phyloP scores from a whole-genome alignment of 805 yeast species.

The Kurtzmaniella cleridarum region DNA sequence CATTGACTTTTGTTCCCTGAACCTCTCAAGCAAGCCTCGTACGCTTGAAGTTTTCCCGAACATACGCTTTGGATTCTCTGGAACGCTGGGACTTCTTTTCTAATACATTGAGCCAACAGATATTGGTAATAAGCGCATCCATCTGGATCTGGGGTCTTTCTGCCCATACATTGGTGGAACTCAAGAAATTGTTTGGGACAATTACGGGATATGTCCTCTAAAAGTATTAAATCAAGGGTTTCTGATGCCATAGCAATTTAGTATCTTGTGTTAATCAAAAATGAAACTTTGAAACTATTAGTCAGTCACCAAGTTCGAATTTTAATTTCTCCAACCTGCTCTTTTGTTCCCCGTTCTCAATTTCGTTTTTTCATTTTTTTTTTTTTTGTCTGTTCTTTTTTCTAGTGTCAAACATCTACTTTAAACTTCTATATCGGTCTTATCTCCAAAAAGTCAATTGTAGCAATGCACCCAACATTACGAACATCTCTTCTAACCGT shows the following conservation, averaged over 20 bases:
- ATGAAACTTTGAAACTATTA: background rate
- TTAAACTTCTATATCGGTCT: too few species aligned
- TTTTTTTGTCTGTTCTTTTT: too few species aligned
- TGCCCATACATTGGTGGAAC: slow-evolving; percentile 68
- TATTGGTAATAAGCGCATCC: slow-evolving; percentile 54
- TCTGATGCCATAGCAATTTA: slow-evolving; percentile 6
- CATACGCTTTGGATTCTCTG: slow-evolving; percentile 63
- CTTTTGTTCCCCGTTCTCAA: too few species aligned
- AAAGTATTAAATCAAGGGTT: slow-evolving; percentile 62
- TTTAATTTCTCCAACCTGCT: too few species aligned
- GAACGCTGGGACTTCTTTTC: slow-evolving; percentile 61
- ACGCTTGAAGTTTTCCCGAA: slow-evolving; percentile 49
- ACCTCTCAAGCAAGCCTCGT: slow-evolving; percentile 58
- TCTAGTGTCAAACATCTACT: too few species aligned
- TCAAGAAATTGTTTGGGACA: slow-evolving; percentile 71
- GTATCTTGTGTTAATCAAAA: background rate
- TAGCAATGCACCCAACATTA: slow-evolving; percentile 3
- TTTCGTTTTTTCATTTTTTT: too few species aligned
- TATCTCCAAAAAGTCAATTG: too few species aligned
- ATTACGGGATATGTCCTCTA: slow-evolving; percentile 70
- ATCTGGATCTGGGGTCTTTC: slow-evolving; percentile 45
- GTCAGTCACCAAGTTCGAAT: too few species aligned
- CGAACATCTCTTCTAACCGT: slow-evolving; percentile 24
- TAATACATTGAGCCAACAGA: slow-evolving; percentile 58
- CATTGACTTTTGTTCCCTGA: slow-evolving; percentile 49